Base-by-base conservation (phyloP, 106 monocot genomes). In the Phalaenopsis equestris region DNA sequence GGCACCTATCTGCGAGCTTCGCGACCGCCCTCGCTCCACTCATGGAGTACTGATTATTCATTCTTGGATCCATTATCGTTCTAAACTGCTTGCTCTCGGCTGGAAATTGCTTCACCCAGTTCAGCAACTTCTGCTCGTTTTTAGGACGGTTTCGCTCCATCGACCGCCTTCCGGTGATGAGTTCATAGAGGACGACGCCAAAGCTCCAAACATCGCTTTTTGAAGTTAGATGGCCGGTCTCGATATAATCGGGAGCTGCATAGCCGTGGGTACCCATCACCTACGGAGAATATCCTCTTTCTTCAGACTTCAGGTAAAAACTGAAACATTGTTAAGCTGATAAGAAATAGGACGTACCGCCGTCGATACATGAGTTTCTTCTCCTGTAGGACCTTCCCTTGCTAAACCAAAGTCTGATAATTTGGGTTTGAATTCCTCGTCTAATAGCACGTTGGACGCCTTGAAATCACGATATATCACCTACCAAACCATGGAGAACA, bases 381-480 rank as follows among this genome's bases (percentile, higher is more conserved):
- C 95, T 46, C 72, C 87, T 23, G 85, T 64, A 61, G 95, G 95
- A 47, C 95, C 95, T 75, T 95, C 92, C 58, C 95, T 92, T 64
- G 92, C 95, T 78, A 95, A 74, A 41, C 95, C 95, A 75, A 95
- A 95, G 61, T 95, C 95, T 39, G 92, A 95, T 2, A 95, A 84
- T 67, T 92, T 95, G 24, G 95, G 92, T 24, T 81, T 89, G 72
- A 90, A 90, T 1, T 90, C 82, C 42, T 80, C 80, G 80, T 95
- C 92, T 76, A 95, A 64, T 42, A 95, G 83, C 41, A 95, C 83
- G 81, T 95, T 95, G 3, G 95, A 92, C 81, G 95, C 85, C 81
- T 95, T 95, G 55, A 95, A 87, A 83, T 95, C 92, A 23, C 95
- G 86, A 76, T 90, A 95, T 85, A 95, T 95, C 36, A 95, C 86